Evolutionary conservation across 1,284 basidiomycete species (phyloP), one percentile per base, ranked within the genome.

Genomic region (Sutorius eximius): DNA sequence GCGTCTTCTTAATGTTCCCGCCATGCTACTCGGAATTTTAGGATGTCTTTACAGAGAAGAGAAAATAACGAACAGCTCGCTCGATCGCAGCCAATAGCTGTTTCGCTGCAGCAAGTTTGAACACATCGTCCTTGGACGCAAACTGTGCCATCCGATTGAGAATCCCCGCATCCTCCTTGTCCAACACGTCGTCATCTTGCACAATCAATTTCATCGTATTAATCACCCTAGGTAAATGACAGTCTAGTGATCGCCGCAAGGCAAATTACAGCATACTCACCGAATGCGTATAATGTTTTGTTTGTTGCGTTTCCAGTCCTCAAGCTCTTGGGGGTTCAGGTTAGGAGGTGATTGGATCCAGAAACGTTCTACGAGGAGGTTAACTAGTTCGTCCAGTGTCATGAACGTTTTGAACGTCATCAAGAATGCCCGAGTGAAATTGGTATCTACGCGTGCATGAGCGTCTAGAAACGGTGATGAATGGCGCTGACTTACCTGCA

Each of bases 371-470:
- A 85, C 76, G 20, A 93, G 76, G 22, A 85, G 71, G 41, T 84
- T 79, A 52, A 93, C 80, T 32, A 93, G 71, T 56, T 86, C 80
- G 38, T 85, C 77, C 0, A 86, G 75, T 2, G 82, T 82, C 45
- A 85, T 87, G 68, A 93, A 93, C 0, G 87, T 89, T 57, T 88
- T 86, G 75, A 89, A 92, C 3, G 91, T 93, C 75, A 91, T 82
- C 50, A 93, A 71, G 77, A 93, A 93, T 16, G 88, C 86, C 61
- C 85, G 82, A 61, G 82, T 85, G 71, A 88, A 93, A 20, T 78
- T 77, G 6, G 79, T 74, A 65, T 88, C 88, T 83, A 62, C 15
- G 37, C 36, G 36, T 49, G 47, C 37, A 38, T 57, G 42, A 62
- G 52, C 47, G 6, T 15, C 20, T 34, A 22, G 29, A 43, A 10